Conservation (phyloP, 345 rosid species). For the Euphorbia peplus region DNA sequence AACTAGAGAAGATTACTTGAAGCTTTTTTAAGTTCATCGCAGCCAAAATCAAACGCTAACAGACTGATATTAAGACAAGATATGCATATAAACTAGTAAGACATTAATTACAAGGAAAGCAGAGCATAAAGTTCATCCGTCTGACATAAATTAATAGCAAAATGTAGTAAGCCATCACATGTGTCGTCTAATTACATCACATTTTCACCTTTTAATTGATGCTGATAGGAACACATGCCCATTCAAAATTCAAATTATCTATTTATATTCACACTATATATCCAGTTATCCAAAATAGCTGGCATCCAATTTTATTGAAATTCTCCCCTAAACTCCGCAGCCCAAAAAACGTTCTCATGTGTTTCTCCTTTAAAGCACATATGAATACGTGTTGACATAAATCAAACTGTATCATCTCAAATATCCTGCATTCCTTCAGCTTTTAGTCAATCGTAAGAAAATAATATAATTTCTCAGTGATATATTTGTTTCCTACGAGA, state of each 20-base stretch:
- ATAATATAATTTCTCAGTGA: neutral
- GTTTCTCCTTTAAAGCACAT: neutral
- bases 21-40: neutral
- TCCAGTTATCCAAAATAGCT: neutral
- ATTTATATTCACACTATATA: neutral
- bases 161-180: neutral
- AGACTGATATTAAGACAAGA: neutral
- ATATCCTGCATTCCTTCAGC: neutral
- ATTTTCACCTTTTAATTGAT: neutral
- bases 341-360: neutral
- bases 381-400: neutral
- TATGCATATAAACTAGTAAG: neutral
- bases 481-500: constrained; percentile 2
- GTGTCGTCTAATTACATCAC: neutral
- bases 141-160: neutral
- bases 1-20: neutral
- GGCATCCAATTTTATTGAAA: neutral
- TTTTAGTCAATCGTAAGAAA: neutral
- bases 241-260: neutral
- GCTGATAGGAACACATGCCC: neutral
- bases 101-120: neutral
- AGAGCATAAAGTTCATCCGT: neutral
- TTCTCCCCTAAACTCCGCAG: neutral
- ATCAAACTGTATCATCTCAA: neutral
- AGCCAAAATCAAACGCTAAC: neutral